Percentiles rank a stretch among this genome's conserved stretches.
Conservation (phyloP, 2,329 filamentous ascomycete genomes). For the Dryadomyces quercivorus region DNA sequence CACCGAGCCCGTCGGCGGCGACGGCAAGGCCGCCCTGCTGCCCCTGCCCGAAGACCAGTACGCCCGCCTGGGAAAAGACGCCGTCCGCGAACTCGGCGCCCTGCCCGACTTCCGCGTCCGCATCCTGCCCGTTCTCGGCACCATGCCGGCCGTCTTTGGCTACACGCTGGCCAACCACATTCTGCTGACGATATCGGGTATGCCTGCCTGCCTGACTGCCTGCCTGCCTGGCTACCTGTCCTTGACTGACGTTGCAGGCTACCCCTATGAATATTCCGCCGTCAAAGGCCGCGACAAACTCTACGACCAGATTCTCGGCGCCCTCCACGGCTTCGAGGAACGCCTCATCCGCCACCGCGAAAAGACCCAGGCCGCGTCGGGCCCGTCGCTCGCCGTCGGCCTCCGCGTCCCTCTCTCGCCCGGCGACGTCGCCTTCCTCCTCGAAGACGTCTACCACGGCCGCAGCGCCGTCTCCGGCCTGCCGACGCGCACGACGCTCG, state of each 20-base stretch:
- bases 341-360: constrained; percentile 43
- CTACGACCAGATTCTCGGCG: constrained; percentile 72
- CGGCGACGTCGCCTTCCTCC: constrained; percentile 74
- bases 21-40: constrained; percentile 81
- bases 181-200: constrained; percentile 59
- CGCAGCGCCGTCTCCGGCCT: constrained; percentile 75
- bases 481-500: constrained; percentile 64
- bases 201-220: constrained; percentile 1
- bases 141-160: constrained; percentile 95
- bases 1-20: constrained; percentile 75
- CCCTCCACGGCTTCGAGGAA: constrained; percentile 68
- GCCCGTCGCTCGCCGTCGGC: constrained; percentile 44
- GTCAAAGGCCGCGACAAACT: constrained; percentile 80
- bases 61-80: constrained; percentile 49
- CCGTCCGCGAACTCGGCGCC: constrained; percentile 75
- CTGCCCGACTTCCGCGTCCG: constrained; percentile 86
- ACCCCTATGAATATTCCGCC: constrained; percentile 73
- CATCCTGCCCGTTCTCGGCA: constrained; percentile 90
- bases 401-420: constrained; percentile 67
- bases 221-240: not conserved
- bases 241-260: constrained; percentile 33
- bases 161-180: constrained; percentile 87
- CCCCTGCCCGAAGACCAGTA: constrained; percentile 84
- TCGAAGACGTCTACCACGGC: constrained; percentile 80
- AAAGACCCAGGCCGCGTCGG: constrained; percentile 17